Evolutionary conservation across 148 eudicot species (phyloP).

Genomic region (Linanthus parryae): DNA sequence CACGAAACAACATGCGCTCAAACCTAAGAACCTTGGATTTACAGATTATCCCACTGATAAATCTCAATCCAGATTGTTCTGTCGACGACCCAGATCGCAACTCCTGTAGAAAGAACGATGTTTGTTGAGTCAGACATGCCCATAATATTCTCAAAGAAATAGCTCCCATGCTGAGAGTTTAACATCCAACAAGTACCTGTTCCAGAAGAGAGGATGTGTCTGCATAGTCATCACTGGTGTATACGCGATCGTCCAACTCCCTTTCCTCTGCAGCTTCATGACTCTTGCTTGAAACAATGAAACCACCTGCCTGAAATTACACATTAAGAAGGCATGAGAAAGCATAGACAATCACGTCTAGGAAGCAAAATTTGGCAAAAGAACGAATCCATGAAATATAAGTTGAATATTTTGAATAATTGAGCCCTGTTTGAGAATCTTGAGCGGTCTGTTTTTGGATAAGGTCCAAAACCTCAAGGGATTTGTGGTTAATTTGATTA

Average conservation of each 20-base stretch:
- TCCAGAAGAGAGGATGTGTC: constrained; percentile 77
- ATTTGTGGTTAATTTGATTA: too few relatives aligned
- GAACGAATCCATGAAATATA: too few relatives aligned
- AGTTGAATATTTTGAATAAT: too few relatives aligned
- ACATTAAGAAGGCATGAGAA: constrained; percentile 3
- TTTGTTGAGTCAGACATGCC: too few relatives aligned
- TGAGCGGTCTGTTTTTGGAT: too few relatives aligned
- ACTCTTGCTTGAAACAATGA: constrained; percentile 64
- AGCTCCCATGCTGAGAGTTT: not conserved
- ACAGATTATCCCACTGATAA: constrained; percentile 85
- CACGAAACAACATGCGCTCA: constrained; percentile 96
- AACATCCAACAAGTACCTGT: constrained; percentile 35
- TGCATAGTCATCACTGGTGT: constrained; percentile 42
- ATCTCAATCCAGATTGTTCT: constrained; percentile 76
- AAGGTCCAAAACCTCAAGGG: too few relatives aligned
- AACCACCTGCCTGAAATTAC: constrained; percentile 71
- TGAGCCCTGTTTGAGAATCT: too few relatives aligned
- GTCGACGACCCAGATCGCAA: constrained; percentile 56
- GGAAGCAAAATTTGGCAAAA: too few relatives aligned
- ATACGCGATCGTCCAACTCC: constrained; percentile 68
- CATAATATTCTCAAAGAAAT: too few relatives aligned
- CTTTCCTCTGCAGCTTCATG: constrained; percentile 53
- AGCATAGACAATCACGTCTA: too few relatives aligned
- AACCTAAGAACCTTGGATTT: constrained; percentile 65
- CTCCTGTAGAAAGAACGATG: constrained; percentile 54